phyloP scores from a whole-genome alignment of 2,329 filamentous ascomycete species.

The Trichoderma guizhouense region DNA sequence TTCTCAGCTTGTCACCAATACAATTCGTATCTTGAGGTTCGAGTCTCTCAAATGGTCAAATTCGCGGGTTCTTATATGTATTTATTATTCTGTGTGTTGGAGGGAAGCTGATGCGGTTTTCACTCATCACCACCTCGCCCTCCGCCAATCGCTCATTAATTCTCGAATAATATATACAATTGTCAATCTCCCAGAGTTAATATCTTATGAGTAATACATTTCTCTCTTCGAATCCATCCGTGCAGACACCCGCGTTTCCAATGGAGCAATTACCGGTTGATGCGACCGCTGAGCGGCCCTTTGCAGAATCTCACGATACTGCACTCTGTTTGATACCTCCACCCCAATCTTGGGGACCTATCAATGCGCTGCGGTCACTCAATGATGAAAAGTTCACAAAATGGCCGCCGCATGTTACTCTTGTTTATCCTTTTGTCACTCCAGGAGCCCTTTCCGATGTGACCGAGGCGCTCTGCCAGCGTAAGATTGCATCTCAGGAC shows the following conservation, averaged over 20 bases:
- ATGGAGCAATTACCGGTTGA: neutral
- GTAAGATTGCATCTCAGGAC: slow-evolving; percentile 17
- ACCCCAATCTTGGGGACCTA: slow-evolving; percentile 40
- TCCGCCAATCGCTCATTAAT: neutral
- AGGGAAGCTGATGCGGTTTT: neutral
- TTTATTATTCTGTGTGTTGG: neutral
- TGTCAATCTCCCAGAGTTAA: neutral
- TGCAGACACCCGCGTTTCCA: neutral
- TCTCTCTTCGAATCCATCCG: neutral
- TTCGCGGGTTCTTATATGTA: neutral
- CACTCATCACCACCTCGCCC: neutral
- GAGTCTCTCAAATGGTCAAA: neutral
- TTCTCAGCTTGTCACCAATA: neutral
- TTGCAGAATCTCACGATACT: slow-evolving; percentile 45
- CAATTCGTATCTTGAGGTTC: neutral
- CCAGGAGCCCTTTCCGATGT: slow-evolving; percentile 45
- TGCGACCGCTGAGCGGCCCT: neutral
- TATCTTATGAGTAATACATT: neutral
- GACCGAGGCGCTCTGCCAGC: slow-evolving; percentile 28
- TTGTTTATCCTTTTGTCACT: slow-evolving; percentile 63
- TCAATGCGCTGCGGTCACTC: slow-evolving; percentile 55
- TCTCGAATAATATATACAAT: neutral
- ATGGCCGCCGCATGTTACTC: slow-evolving; percentile 66
- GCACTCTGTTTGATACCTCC: slow-evolving; percentile 61
- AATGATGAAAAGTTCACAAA: slow-evolving; percentile 59